Percentiles rank a stretch among this genome's conserved stretches.
Conservation (phyloP, 192 early-diverging fungal species). For the Umbelopsis isabellina region DNA sequence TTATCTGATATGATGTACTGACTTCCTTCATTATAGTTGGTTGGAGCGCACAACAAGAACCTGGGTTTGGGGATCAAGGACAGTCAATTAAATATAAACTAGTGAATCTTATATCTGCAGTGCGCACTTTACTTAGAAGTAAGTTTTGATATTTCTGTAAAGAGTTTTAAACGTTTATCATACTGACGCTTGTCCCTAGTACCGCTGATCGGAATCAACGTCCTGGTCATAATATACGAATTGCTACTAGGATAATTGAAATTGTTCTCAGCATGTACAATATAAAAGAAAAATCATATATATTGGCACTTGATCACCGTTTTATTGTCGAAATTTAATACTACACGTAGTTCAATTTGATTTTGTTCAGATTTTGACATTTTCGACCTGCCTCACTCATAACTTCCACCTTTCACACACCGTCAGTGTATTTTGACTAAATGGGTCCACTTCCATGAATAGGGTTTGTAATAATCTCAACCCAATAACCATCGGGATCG, state of each 20-base stretch:
- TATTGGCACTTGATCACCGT: neutral
- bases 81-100: conserved; percentile 79
- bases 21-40: conserved; percentile 27
- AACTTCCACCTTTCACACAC: neutral
- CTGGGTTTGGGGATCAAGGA: conserved; percentile 65
- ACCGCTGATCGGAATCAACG: conserved; percentile 80
- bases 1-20: neutral
- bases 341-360: too few species aligned
- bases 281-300: neutral
- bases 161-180: neutral
- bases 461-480: conserved; percentile 53
- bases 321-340: too few species aligned
- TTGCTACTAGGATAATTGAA: conserved; percentile 72
- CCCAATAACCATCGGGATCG: conserved; percentile 87
- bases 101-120: conserved; percentile 87
- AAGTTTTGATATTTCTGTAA: conserved; percentile 27
- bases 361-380: neutral
- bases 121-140: conserved; percentile 89
- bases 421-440: neutral
- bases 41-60: conserved; percentile 52
- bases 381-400: neutral
- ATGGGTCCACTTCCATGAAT: neutral
- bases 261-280: neutral
- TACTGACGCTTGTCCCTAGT: conserved; percentile 46
- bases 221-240: conserved; percentile 81